Percentiles rank a stretch among this genome's conserved stretches.
Conservation (phyloP, 345 rosid genomes). For the Rhizophora apiculata region DNA sequence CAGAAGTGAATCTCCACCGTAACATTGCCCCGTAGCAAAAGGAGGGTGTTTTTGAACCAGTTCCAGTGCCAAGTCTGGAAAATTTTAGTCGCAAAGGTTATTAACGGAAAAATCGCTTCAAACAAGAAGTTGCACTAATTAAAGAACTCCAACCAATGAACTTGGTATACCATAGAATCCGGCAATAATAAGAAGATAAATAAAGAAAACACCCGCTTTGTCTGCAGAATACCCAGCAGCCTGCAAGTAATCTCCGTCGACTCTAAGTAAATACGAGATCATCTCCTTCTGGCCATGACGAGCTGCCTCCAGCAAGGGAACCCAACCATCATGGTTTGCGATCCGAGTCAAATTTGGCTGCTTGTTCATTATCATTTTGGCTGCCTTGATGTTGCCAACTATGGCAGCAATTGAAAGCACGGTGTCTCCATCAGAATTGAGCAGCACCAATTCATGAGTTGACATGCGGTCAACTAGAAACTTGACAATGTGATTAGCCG, state of each 20-base stretch:
- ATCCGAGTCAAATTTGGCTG: conserved; percentile 11
- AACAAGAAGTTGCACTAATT: too few species aligned
- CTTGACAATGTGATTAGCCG: too few species aligned
- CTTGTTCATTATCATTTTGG: conserved; percentile 9
- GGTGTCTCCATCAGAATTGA: conserved; percentile 9
- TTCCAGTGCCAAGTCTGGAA: conserved; percentile 7
- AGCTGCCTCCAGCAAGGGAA: not conserved
- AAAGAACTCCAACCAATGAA: too few species aligned
- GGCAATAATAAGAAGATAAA: too few species aligned
- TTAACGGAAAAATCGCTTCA: too few species aligned
- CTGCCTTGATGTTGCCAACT: conserved; percentile 14
- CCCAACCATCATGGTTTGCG: not conserved
- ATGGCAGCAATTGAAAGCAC: conserved; percentile 14
- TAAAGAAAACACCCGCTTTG: too few species aligned
- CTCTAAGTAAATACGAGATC: not conserved
- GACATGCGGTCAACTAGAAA: conserved; percentile 1
- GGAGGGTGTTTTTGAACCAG: conserved; percentile 9
- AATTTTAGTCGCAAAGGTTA: too few species aligned
- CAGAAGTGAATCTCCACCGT: conserved; percentile 5
- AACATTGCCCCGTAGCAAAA: not conserved
- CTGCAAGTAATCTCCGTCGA: too few species aligned
- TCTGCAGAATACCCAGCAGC: too few species aligned
- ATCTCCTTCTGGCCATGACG: conserved; percentile 13
- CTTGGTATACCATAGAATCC: too few species aligned
- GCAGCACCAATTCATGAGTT: not conserved